A percentile compares a stretch with the other conserved stretches of the same genome.
These are phyloP conservation scores for Paraphaeosphaeria minitans DNA, from an alignment of 2,329 filamentous ascomycete genomes.

Conservation along the genomic window DNA sequence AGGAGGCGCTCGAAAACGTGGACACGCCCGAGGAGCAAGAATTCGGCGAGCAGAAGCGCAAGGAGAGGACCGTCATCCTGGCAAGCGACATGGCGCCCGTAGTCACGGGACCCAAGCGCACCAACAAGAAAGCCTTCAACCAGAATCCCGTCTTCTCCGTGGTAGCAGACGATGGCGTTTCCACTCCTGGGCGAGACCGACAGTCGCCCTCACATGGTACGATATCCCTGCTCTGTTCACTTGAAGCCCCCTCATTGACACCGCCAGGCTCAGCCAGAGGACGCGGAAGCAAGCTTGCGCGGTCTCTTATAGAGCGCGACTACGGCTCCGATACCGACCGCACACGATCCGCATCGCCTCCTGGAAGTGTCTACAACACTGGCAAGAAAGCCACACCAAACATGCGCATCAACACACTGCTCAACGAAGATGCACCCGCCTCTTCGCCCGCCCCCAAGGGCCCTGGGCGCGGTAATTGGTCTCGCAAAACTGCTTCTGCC, in stretches of 20 bases:
- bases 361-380: slow-evolving; percentile 48
- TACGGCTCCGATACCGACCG: slow-evolving; percentile 53
- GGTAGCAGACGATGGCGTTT: slow-evolving; percentile 46
- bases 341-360: slow-evolving; percentile 52
- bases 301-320: slow-evolving; percentile 42
- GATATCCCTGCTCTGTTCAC: background rate
- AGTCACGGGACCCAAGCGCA: slow-evolving; percentile 58
- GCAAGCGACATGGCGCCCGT: slow-evolving; percentile 75
- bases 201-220: slow-evolving; percentile 48
- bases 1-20: slow-evolving; percentile 72
- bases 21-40: slow-evolving; percentile 72
- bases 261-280: slow-evolving; percentile 41
- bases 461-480: slow-evolving; percentile 57
- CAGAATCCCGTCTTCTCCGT: slow-evolving; percentile 51
- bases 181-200: slow-evolving; percentile 46
- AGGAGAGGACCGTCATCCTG: slow-evolving; percentile 73
- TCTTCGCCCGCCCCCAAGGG: slow-evolving; percentile 48
- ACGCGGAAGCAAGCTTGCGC: slow-evolving; percentile 40
- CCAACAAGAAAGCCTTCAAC: slow-evolving; percentile 53
- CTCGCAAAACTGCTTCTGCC: slow-evolving; percentile 44
- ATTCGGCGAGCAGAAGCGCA: slow-evolving; percentile 75
- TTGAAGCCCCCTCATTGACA: background rate
- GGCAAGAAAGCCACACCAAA: slow-evolving; percentile 46
- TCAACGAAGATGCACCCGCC: slow-evolving; percentile 50
- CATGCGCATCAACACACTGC: slow-evolving; percentile 56